A percentile compares a stretch with the other conserved stretches of the same genome.
phyloP scores from a whole-genome alignment of 2,329 filamentous ascomycete genomes.

The Aspergillus sp. region DNA sequence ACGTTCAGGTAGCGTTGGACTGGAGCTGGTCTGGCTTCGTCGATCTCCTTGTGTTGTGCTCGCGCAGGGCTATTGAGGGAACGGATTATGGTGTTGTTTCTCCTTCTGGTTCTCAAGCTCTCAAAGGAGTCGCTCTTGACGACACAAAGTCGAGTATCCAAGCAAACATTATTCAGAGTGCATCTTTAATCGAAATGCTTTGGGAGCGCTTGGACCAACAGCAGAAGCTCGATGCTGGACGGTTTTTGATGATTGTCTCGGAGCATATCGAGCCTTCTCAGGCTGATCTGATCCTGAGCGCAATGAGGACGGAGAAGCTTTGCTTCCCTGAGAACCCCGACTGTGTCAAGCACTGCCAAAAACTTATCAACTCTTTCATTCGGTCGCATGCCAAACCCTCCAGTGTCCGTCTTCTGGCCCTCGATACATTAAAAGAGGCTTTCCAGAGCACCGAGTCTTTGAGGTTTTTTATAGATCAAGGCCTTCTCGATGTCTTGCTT shows the following conservation, averaged over 20 bases:
- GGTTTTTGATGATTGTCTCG: constrained; percentile 29
- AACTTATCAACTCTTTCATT: constrained; percentile 31
- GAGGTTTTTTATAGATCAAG: constrained; percentile 24
- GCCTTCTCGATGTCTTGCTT: constrained; percentile 26
- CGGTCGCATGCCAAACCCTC: constrained; percentile 29
- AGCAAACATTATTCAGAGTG: constrained; percentile 30
- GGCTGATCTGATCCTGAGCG: constrained; percentile 31
- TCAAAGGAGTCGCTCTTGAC: constrained; percentile 22
- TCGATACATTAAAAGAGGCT: constrained; percentile 34
- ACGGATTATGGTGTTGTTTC: constrained; percentile 13
- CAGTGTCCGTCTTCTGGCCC: constrained; percentile 32
- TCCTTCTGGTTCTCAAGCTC: constrained; percentile 16
- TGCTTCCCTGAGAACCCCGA: constrained; percentile 26
- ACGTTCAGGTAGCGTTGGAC: constrained; percentile 22
- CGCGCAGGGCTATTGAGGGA: constrained; percentile 25
- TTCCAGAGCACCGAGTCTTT: constrained; percentile 25
- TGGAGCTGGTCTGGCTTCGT: constrained; percentile 27
- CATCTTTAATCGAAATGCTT: constrained; percentile 26
- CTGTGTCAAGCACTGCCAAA: constrained; percentile 28
- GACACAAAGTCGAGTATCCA: constrained; percentile 31
- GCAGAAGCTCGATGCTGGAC: constrained; percentile 28
- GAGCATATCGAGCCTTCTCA: constrained; percentile 31
- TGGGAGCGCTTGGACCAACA: constrained; percentile 31
- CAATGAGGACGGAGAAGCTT: constrained; percentile 24
- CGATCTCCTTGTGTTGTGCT: constrained; percentile 28